Percentiles rank a stretch among this genome's conserved stretches.
These are phyloP conservation scores for Viola odorata DNA, from an alignment of 345 rosid genomes.

Conservation along the genomic window DNA sequence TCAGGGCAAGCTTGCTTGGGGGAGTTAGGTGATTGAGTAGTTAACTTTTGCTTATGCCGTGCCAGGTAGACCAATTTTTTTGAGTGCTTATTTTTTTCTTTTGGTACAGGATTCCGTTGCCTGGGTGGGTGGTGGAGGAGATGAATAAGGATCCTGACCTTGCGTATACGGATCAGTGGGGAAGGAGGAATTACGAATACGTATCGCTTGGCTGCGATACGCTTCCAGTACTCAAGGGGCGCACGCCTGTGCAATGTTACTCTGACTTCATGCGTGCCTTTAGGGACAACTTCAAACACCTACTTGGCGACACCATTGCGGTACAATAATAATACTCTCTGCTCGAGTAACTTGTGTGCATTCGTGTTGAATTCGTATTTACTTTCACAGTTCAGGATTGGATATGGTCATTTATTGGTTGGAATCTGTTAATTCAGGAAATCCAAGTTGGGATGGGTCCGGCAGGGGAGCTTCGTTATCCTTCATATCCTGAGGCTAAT, in stretches of 20 bases:
- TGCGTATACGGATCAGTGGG: slow-evolving; percentile 99
- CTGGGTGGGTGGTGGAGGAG: slow-evolving; percentile 84
- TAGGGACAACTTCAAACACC: slow-evolving; percentile 68
- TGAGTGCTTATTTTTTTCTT: background rate
- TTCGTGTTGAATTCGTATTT: background rate
- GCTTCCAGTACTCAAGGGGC: slow-evolving; percentile 77
- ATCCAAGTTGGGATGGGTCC: slow-evolving; percentile 99
- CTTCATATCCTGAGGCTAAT: slow-evolving; percentile 79
- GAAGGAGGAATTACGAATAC: slow-evolving; percentile 86
- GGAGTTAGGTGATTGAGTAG: background rate
- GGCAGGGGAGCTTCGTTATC: slow-evolving; percentile 93
- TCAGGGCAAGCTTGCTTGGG: background rate
- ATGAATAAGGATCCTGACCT: slow-evolving; percentile 62
- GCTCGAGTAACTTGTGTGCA: background rate
- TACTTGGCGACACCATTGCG: slow-evolving; percentile 87
- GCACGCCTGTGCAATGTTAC: slow-evolving; percentile 91
- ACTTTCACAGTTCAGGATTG: background rate
- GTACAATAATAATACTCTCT: slow-evolving; percentile 27
- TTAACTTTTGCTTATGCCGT: background rate
- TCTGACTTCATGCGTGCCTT: slow-evolving; percentile 92
- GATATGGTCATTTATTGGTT: background rate
- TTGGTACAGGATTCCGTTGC: slow-evolving; percentile 66
- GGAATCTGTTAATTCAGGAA: slow-evolving; percentile 43
- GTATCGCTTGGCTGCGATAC: slow-evolving; percentile 88
- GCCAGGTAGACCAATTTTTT: background rate